These are phyloP conservation scores for Begonia masoniana DNA, from an alignment of 306 rosid species.

Conservation along the genomic window DNA sequence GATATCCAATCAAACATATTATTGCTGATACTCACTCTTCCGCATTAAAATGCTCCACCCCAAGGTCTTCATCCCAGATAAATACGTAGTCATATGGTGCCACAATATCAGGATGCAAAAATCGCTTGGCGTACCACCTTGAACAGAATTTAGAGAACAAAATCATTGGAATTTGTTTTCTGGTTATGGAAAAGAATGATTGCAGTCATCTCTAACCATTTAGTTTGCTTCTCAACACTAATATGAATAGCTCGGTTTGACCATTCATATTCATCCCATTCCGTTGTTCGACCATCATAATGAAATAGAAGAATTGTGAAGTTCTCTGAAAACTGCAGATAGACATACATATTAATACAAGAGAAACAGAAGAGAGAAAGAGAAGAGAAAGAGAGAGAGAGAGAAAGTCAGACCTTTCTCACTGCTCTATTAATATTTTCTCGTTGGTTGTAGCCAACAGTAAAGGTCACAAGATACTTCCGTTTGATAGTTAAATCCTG, in stretches of 20 bases:
- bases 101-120: constrained; percentile 94
- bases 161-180: neutral
- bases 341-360: constrained; percentile 8
- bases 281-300: constrained; percentile 90
- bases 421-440: constrained; percentile 72
- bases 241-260: constrained; percentile 87
- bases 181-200: neutral
- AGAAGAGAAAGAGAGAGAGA: constrained; percentile 14
- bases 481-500: constrained; percentile 83
- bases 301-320: constrained; percentile 89
- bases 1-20: neutral
- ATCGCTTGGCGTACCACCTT: constrained; percentile 99
- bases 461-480: constrained; percentile 90
- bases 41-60: constrained; percentile 87
- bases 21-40: constrained; percentile 63
- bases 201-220: constrained; percentile 44
- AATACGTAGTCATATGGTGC: constrained; percentile 97
- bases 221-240: constrained; percentile 77
- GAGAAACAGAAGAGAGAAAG: constrained; percentile 3
- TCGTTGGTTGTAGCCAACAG: constrained; percentile 74
- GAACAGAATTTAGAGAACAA: constrained; percentile 1
- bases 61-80: constrained; percentile 97
- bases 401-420: constrained; percentile 56
- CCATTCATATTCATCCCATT: constrained; percentile 96
- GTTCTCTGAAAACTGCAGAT: constrained; percentile 68